These are phyloP conservation scores for Malus hybrid DNA, from an alignment of 331 rosid genomes.

Conservation along the genomic window DNA sequence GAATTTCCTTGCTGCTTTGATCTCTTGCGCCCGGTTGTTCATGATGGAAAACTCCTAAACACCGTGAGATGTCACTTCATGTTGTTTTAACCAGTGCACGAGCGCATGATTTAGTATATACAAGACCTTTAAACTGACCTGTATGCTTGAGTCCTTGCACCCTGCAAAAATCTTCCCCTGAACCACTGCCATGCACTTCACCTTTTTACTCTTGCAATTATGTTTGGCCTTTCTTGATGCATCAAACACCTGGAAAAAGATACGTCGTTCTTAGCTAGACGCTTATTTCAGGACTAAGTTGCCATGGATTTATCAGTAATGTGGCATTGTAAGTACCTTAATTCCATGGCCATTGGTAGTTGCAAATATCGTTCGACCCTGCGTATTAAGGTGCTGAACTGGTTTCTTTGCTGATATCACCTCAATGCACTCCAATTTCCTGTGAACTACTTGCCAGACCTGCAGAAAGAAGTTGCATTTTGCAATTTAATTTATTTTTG, in stretches of 20 bases:
- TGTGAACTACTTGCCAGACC: constrained; percentile 71
- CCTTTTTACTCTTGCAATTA: constrained; percentile 43
- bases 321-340: constrained; percentile 34
- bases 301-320: not conserved
- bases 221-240: constrained; percentile 40
- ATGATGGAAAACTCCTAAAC: constrained; percentile 50
- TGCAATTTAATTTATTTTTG: not conserved
- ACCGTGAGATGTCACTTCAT: not conserved
- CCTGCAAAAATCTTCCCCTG: constrained; percentile 64
- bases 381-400: constrained; percentile 40
- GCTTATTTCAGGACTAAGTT: not conserved
- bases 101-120: not conserved
- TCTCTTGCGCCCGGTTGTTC: constrained; percentile 54
- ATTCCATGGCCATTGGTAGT: constrained; percentile 41
- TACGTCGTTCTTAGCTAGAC: not conserved
- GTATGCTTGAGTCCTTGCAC: constrained; percentile 74
- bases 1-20: constrained; percentile 54
- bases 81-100: not conserved
- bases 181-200: constrained; percentile 47
- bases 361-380: constrained; percentile 40
- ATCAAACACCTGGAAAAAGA: constrained; percentile 37
- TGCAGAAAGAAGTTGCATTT: constrained; percentile 21
- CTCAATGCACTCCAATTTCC: constrained; percentile 64
- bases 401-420: constrained; percentile 56
- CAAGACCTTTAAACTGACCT: constrained; percentile 31